These are phyloP conservation scores for Exserohilum rostratum DNA, from an alignment of 2,329 filamentous ascomycete species.

Conservation along the genomic window DNA sequence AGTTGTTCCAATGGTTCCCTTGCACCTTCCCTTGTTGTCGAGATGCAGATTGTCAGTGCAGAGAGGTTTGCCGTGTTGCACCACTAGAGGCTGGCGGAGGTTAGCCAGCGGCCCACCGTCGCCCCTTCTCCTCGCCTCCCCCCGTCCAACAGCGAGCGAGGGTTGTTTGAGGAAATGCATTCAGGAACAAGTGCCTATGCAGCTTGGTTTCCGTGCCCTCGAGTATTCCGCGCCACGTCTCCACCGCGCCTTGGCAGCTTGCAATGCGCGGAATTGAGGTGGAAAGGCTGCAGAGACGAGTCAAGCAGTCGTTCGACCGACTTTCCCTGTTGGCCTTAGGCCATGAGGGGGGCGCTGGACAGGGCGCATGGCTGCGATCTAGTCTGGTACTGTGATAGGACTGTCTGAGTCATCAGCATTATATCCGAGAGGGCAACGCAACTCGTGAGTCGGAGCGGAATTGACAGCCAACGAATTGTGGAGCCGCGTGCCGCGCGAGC, in stretches of 20 bases:
- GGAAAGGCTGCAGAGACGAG: not conserved
- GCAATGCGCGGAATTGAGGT: slow-evolving; percentile 5
- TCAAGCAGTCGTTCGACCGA: slow-evolving; percentile 13
- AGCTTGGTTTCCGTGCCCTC: not conserved
- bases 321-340: not conserved
- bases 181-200: slow-evolving; percentile 13
- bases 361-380: not conserved
- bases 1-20: slow-evolving; percentile 5
- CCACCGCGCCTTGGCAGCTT: slow-evolving; percentile 4
- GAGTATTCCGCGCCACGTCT: slow-evolving; percentile 10
- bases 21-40: slow-evolving; percentile 14
- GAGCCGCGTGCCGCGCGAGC: slow-evolving; percentile 11
- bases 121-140: not conserved
- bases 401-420: slow-evolving; percentile 12
- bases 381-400: not conserved
- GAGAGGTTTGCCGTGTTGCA: slow-evolving; percentile 2
- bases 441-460: slow-evolving; percentile 7
- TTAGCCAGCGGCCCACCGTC: not conserved
- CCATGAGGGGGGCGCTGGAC: not conserved
- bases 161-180: slow-evolving; percentile 10
- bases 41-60: slow-evolving; percentile 13
- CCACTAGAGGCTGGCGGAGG: slow-evolving; percentile 2
- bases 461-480: slow-evolving; percentile 15
- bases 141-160: slow-evolving; percentile 5
- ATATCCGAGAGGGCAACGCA: slow-evolving; percentile 11